Base-by-base conservation (phyloP, 2,329 filamentous ascomycete genomes). In the Mycosphaerella sp. region DNA sequence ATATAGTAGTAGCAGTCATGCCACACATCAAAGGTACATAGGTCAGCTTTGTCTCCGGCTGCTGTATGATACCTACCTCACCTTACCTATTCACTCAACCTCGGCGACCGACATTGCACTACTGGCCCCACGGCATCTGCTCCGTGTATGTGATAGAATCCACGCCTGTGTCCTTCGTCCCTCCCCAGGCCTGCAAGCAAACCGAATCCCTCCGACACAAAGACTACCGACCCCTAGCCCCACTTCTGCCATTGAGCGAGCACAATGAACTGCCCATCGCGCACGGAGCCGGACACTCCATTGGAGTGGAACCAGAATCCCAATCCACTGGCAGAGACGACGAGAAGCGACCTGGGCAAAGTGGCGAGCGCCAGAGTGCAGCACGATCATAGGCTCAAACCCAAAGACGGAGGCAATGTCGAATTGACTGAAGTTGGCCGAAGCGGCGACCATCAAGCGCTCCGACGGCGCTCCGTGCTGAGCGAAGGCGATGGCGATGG, bases 241-340 rank as follows among this genome's bases (percentile, higher is more conserved):
- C 9, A n/a, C 10, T 34, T 34, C 30, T n/a, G 30, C 30, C 30
- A 34, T 34, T 34, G 30, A 8, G 37, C 37, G 16, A 40, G 42
- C 49, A 51, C 36, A n/a, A 85, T 85, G 82, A 85, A 85, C 62
- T 83, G 81, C 64, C 81, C 81, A 51, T 84, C 81, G 5, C 73
- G 79, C 58, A 79, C 75, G 28, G 81, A 85, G 54, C 70, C 71
- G 9, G 74, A 79, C 50, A 71, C 74, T 27, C 65, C 74, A 44
- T 70, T 73, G 43, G 74, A 78, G 45, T 81, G 75, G 70, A 85
- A 85, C 62, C 82, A 85, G 66, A 84, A 73, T 56, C 82, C 81
- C 1, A 71, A 75, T 49, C 70, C 71, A 2, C 68, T 85, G 50
- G 76, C 76, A 52, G 70, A 76, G 30, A 85, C 81, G 2, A 85